Percentiles rank a stretch among this genome's conserved stretches.
These are phyloP conservation scores for Magnusiomyces ingens DNA, from an alignment of 1,139 yeast genomes.

Conservation along the genomic window DNA sequence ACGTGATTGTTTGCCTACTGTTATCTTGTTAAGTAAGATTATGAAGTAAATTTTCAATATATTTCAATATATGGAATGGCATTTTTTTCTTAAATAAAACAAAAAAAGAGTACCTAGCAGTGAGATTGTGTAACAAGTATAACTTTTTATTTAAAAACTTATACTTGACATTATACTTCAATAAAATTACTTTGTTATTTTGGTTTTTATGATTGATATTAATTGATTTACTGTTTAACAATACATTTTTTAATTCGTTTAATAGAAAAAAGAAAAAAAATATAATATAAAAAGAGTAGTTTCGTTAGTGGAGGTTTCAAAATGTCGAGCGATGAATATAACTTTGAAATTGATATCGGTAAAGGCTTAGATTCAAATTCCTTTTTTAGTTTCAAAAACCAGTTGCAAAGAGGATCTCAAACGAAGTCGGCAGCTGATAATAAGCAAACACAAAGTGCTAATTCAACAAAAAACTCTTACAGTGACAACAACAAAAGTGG, in stretches of 20 bases:
- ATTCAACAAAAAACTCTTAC: neutral
- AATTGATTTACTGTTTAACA: neutral
- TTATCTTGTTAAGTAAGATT: too few relatives aligned
- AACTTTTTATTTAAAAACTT: too few relatives aligned
- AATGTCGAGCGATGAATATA: constrained; percentile 20
- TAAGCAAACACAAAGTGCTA: neutral
- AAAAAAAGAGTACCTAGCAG: too few relatives aligned
- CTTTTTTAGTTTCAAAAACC: neutral
- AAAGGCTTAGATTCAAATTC: constrained; percentile 23
- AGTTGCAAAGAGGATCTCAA: constrained; percentile 2
- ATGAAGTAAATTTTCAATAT: too few relatives aligned
- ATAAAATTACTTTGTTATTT: too few relatives aligned
- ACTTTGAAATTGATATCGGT: constrained; percentile 26
- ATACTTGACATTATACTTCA: too few relatives aligned
- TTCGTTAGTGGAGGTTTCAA: constrained; percentile 1
- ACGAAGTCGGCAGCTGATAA: neutral
- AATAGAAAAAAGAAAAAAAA: neutral
- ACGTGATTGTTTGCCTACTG: too few relatives aligned
- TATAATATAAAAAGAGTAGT: constrained; percentile 3
- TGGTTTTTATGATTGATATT: too few relatives aligned
- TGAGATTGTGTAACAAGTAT: too few relatives aligned
- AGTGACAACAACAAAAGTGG: constrained; percentile 1
- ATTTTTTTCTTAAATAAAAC: too few relatives aligned
- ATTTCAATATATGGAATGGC: too few relatives aligned
- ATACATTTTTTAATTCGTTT: neutral